phyloP scores from a whole-genome alignment of 1,284 basidiomycete genomes.

The Omphalotus olearius region DNA sequence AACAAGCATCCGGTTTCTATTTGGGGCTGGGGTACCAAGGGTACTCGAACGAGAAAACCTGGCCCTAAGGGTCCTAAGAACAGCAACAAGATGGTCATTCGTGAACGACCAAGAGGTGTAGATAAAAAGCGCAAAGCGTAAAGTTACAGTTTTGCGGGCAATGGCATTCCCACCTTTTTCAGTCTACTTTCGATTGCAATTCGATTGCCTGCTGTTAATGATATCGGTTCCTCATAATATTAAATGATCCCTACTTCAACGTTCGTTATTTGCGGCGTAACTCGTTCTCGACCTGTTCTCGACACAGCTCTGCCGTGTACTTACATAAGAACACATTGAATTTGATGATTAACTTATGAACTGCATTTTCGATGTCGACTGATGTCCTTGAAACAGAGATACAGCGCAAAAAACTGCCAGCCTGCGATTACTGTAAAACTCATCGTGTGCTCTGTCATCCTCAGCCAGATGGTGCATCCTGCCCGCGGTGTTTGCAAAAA shows the following conservation, averaged over 20 bases:
- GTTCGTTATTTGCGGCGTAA: no score
- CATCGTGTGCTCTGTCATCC: slow-evolving; percentile 9
- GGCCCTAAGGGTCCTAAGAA: slow-evolving; percentile 81
- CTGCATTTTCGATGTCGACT: no score
- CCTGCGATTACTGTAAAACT: slow-evolving; percentile 9
- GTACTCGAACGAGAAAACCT: slow-evolving; percentile 89
- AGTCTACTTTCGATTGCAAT: no score
- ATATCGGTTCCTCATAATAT: no score
- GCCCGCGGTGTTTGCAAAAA: slow-evolving; percentile 9
- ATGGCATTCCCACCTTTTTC: no score
- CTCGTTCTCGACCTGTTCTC: no score
- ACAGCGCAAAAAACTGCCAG: slow-evolving; percentile 1
- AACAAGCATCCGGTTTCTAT: slow-evolving; percentile 90
- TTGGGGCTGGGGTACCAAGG: slow-evolving; percentile 91
- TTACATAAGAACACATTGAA: no score
- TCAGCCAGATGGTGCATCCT: background rate
- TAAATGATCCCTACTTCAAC: no score
- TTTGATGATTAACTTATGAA: no score
- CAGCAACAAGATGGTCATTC: slow-evolving; percentile 94
- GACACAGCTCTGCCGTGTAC: no score
- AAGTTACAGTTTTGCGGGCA: background rate
- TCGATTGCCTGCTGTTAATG: no score
- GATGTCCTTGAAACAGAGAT: no score
- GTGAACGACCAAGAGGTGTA: slow-evolving; percentile 83
- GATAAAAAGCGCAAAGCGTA: slow-evolving; percentile 44